phyloP scores from a whole-genome alignment of 129 eudicot species.

The Pseudognaphalium luteoalbum region DNA sequence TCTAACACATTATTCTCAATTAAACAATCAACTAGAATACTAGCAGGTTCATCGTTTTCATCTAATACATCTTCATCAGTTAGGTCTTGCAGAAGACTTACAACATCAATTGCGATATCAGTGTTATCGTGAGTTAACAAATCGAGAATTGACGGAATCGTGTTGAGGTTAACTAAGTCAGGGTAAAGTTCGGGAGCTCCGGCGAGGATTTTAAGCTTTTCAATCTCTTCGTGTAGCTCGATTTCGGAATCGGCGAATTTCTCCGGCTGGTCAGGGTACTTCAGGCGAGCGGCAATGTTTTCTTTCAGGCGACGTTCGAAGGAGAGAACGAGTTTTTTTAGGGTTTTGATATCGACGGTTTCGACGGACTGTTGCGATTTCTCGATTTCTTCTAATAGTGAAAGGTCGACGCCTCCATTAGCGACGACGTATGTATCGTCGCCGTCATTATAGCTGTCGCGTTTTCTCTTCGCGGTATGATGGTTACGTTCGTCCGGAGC shows the following conservation, averaged over 20 bases:
- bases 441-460: constrained; percentile 26
- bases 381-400: constrained; percentile 68
- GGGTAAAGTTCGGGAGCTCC: constrained; percentile 92
- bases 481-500: constrained; percentile 34
- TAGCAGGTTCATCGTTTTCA: constrained; percentile 74
- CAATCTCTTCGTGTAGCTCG: constrained; percentile 91
- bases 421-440: constrained; percentile 19
- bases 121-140: constrained; percentile 80
- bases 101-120: constrained; percentile 82
- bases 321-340: constrained; percentile 73
- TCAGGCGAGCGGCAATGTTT: constrained; percentile 93
- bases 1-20: constrained; percentile 84
- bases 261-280: constrained; percentile 88
- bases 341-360: constrained; percentile 80
- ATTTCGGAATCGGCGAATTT: constrained; percentile 96
- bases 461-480: constrained; percentile 55
- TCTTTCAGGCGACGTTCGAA: constrained; percentile 90
- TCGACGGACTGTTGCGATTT: constrained; percentile 59
- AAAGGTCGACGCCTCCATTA: constrained; percentile 50
- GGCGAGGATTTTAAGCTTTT: constrained; percentile 86
- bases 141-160: constrained; percentile 63
- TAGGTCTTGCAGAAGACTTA: constrained; percentile 66
- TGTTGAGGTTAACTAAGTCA: constrained; percentile 64
- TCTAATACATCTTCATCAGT: constrained; percentile 88
- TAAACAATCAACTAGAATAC: constrained; percentile 62